Evolutionary conservation across 306 rosid species (phyloP), one percentile per base, ranked within the genome.

Genomic region (Vicia faba): DNA sequence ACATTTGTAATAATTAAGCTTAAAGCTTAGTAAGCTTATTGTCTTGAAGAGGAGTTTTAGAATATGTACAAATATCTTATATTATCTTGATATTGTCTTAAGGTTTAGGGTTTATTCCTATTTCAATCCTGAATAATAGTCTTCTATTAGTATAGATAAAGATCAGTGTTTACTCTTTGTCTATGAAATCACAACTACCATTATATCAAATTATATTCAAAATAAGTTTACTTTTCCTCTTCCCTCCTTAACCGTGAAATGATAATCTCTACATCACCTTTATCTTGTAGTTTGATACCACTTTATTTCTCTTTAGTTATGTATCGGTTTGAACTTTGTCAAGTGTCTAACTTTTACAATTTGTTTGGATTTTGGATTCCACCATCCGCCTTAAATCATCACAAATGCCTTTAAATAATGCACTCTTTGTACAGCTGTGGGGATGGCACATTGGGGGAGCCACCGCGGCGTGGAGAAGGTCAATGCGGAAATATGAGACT

Each of bases 401-500:
- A 10, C 38, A 51, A 29, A 15, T 77, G 65, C 44, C 26, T 65
- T 44, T 66, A 35, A 59, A 65, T 18, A 13, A 72, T 43, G 15
- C 48, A 51, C 71, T 36, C 70, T 66, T 39, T 62, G 41, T 81
- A 67, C 88, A 93, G 98, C 68, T 93, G 98, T 28, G 98, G 98
- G 25, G 98, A 88, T 25, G 93, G 95, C 67, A 78, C 88, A 29
- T 67, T 87, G 62, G 98, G 90, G 11, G 93, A 89, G 87, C 97
- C 98, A 61, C 89, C 88, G 11, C 85, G 82, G 61, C 96, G 79
- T 63, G 97, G 98, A 66, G 96, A 93, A 70, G 81, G 87, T 62
- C 98, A 93, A 72, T 93, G 98, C 55, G 98, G 98, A 70, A 93
- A 93, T 85, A 93, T 93, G 98, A 84, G 97, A 80, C 97, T 93